Evolutionary conservation across 1,284 basidiomycete genomes (phyloP).

Genomic region (Cryptococcus sp.): DNA sequence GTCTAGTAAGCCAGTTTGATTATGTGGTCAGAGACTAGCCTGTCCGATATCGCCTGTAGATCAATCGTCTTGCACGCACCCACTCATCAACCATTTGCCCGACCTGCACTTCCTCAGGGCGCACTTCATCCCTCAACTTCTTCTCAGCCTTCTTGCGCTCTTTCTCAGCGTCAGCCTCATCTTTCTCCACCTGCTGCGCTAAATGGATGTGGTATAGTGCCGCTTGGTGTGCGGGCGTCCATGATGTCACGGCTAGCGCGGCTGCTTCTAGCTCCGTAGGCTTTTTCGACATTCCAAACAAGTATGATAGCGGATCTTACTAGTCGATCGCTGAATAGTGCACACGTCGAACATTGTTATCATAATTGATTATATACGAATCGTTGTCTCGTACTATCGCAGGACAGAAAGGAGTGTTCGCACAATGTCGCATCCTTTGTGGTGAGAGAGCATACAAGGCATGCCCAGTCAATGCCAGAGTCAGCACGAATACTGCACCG

Average conservation of each 20-base stretch:
- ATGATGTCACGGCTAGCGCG: constrained; percentile 2
- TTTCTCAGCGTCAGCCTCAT: constrained; percentile 1
- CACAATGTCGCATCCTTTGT: no score
- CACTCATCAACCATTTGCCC: background rate
- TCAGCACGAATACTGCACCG: no score
- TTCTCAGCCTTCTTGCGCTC: background rate
- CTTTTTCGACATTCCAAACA: background rate
- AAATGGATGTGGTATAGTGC: background rate
- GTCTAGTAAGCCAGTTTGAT: no score
- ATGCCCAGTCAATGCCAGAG: no score
- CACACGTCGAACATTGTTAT: no score
- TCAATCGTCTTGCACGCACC: no score
- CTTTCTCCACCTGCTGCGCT: constrained; percentile 2
- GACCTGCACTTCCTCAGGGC: background rate
- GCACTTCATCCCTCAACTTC: background rate
- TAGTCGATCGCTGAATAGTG: no score
- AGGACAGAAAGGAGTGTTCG: background rate
- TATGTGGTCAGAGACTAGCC: no score
- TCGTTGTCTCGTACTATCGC: background rate
- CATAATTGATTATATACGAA: no score
- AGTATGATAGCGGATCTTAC: background rate
- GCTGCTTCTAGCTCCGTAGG: background rate
- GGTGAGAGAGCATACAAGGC: no score
- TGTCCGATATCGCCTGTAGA: no score
- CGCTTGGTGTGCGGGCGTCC: constrained; percentile 8